Conservation (phyloP, 805 yeast species). For the Metschnikowia baotianmanensis region DNA sequence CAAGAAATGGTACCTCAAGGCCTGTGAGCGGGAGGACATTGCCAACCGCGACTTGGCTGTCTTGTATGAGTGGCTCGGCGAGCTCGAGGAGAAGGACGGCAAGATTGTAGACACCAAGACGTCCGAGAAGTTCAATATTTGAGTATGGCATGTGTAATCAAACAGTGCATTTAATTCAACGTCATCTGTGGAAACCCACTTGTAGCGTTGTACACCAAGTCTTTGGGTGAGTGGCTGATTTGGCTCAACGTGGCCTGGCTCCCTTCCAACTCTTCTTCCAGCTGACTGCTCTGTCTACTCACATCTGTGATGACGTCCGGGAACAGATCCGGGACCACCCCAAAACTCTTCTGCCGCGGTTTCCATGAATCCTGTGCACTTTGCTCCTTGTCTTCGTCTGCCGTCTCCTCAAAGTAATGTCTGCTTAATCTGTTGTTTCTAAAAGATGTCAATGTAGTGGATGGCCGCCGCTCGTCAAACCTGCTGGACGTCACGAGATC, state of each 20-base stretch:
- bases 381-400: not conserved
- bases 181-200: slow-evolving; percentile 3
- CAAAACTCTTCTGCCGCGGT: slow-evolving; percentile 17
- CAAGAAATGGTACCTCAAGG: slow-evolving; percentile 41
- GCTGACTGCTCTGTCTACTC: slow-evolving; percentile 3
- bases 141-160: not conserved
- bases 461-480: slow-evolving; percentile 11
- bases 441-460: slow-evolving; percentile 10
- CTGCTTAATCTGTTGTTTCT: slow-evolving; percentile 19
- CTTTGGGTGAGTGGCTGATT: slow-evolving; percentile 5
- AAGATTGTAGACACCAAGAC: slow-evolving; percentile 17
- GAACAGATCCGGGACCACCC: slow-evolving; percentile 13
- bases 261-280: slow-evolving; percentile 12
- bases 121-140: slow-evolving; percentile 13
- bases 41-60: slow-evolving; percentile 43
- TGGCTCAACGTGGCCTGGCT: slow-evolving; percentile 13
- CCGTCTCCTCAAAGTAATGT: slow-evolving; percentile 16
- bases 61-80: slow-evolving; percentile 43
- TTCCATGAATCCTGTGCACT: not conserved
- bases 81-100: slow-evolving; percentile 26
- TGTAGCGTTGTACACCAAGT: not conserved
- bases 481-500: slow-evolving; percentile 16
- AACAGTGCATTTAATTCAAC: slow-evolving; percentile 4
- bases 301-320: no score
- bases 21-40: slow-evolving; percentile 40